Conservation (phyloP, 108 stramenopile species). For the Discostella stelligeroides region DNA sequence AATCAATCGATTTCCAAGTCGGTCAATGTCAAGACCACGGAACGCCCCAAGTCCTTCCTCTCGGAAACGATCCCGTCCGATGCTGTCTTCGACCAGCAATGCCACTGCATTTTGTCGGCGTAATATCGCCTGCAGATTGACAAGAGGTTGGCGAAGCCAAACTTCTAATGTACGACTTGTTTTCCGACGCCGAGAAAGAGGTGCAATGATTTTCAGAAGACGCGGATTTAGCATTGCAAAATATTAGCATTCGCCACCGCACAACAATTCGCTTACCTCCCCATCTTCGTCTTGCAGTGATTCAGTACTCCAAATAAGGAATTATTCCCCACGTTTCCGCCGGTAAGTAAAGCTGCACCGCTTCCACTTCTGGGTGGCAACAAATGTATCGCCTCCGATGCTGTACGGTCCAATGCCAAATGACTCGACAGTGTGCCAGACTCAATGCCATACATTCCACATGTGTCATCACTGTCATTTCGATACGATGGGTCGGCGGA, state of each 20-base stretch:
- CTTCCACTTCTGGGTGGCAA: slow-evolving; percentile 72
- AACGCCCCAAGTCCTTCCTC: slow-evolving; percentile 69
- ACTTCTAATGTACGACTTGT: slow-evolving; percentile 54
- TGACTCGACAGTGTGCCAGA: slow-evolving; percentile 53
- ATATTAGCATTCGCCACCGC: not conserved
- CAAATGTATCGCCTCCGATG: slow-evolving; percentile 75
- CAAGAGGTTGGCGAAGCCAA: slow-evolving; percentile 84
- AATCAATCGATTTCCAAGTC: slow-evolving; percentile 48
- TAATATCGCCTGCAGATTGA: slow-evolving; percentile 55
- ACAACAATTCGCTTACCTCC: slow-evolving; percentile 13
- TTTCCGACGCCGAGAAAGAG: not conserved
- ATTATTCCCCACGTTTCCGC: slow-evolving; percentile 64
- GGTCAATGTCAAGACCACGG: slow-evolving; percentile 53
- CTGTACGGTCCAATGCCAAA: slow-evolving; percentile 75
- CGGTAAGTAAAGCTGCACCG: slow-evolving; percentile 50
- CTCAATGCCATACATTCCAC: slow-evolving; percentile 34
- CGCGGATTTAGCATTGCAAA: no score
- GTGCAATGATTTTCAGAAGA: no score
- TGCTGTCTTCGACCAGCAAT: slow-evolving; percentile 55
- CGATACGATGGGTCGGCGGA: slow-evolving; percentile 11
- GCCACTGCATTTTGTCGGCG: slow-evolving; percentile 77
- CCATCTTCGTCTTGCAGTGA: slow-evolving; percentile 76
- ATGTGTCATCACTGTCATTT: slow-evolving; percentile 22
- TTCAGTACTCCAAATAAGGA: slow-evolving; percentile 72
- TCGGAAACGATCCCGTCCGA: slow-evolving; percentile 69